These are phyloP conservation scores for Colletotrichum phormii DNA, from an alignment of 2,329 filamentous ascomycete genomes.

Conservation along the genomic window DNA sequence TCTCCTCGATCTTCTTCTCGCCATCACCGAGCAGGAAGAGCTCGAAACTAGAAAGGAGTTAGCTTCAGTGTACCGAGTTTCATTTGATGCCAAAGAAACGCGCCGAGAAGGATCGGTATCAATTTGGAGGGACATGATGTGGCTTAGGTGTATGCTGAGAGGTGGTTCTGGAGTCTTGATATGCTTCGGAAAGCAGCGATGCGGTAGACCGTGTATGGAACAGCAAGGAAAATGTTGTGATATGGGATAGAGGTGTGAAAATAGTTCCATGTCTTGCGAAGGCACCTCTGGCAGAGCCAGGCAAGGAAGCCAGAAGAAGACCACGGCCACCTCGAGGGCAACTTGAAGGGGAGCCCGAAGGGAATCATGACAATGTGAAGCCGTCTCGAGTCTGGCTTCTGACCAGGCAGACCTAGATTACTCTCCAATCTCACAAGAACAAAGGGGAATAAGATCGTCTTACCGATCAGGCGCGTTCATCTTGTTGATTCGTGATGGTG, in stretches of 20 bases:
- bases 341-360: neutral
- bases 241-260: neutral
- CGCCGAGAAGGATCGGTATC: neutral
- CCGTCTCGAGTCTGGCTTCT: neutral
- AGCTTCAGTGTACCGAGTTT: neutral
- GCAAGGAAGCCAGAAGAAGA: neutral
- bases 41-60: constrained; percentile 76
- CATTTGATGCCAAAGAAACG: neutral
- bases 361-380: neutral
- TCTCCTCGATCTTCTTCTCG: constrained; percentile 93
- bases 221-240: neutral
- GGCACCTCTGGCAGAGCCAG: neutral
- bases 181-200: neutral
- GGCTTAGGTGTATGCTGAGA: neutral
- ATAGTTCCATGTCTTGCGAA: neutral
- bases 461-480: constrained; percentile 29
- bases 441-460: neutral
- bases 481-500: neutral
- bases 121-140: neutral
- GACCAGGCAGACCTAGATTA: neutral
- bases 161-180: neutral
- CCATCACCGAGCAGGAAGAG: constrained; percentile 88
- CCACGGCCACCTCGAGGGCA: neutral
- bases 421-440: neutral
- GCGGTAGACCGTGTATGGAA: neutral